These are phyloP conservation scores for Nothophoma quercina DNA, from an alignment of 2,329 filamentous ascomycete genomes.

Conservation along the genomic window DNA sequence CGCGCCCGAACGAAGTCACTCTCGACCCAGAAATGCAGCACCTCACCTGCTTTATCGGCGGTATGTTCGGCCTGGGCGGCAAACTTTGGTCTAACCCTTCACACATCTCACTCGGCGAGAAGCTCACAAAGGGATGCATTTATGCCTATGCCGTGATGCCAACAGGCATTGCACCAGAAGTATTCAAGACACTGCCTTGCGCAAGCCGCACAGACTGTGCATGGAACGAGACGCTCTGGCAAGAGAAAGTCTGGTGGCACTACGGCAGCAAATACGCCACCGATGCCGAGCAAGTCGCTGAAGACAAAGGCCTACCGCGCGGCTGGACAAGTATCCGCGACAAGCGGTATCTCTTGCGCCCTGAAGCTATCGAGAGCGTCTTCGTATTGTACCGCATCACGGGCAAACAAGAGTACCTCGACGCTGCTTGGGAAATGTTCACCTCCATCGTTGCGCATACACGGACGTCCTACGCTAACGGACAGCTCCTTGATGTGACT, in stretches of 20 bases:
- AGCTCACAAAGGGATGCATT: slow-evolving; percentile 68
- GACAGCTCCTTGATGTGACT: slow-evolving; percentile 55
- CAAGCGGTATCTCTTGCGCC: slow-evolving; percentile 55
- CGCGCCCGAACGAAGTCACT: slow-evolving; percentile 21
- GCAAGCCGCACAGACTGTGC: slow-evolving; percentile 49
- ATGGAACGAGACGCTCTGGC: slow-evolving; percentile 63
- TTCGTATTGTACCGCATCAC: slow-evolving; percentile 68
- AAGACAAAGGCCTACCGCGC: slow-evolving; percentile 39
- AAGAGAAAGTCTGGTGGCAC: slow-evolving; percentile 46
- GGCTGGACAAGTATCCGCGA: slow-evolving; percentile 54
- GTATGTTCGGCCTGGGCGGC: slow-evolving; percentile 67
- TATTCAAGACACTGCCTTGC: slow-evolving; percentile 62
- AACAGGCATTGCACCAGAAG: slow-evolving; percentile 68
- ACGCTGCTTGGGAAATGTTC: slow-evolving; percentile 60
- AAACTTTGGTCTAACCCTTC: slow-evolving; percentile 61
- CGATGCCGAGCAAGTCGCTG: slow-evolving; percentile 23
- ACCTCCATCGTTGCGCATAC: slow-evolving; percentile 50
- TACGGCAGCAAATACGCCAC: slow-evolving; percentile 26
- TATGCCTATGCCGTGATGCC: slow-evolving; percentile 65
- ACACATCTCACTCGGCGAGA: slow-evolving; percentile 63
- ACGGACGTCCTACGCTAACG: slow-evolving; percentile 52
- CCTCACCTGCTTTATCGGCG: slow-evolving; percentile 67
- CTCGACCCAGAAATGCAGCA: slow-evolving; percentile 63
- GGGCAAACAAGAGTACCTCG: slow-evolving; percentile 55
- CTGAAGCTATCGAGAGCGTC: slow-evolving; percentile 67